Conservation (phyloP, 352 stramenopile species). For the Phytopythium ostracodes region DNA sequence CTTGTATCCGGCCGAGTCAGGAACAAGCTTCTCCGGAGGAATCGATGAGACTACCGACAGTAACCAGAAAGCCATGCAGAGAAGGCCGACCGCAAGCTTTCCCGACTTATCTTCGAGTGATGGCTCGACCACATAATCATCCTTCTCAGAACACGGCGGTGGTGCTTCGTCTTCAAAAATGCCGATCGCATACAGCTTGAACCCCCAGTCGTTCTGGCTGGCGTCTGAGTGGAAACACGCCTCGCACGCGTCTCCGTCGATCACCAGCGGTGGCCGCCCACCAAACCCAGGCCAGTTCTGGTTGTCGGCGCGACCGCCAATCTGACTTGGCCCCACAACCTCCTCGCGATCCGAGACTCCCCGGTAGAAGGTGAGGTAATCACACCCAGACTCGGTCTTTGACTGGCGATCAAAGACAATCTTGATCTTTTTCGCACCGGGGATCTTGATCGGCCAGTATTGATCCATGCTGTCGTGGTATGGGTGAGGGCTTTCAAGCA, state of each 20-base stretch:
- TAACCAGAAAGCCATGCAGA: conserved; percentile 38
- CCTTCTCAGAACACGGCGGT: not conserved
- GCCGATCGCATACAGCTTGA: conserved; percentile 77
- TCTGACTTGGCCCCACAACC: conserved; percentile 48
- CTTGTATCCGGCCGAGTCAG: conserved; percentile 13
- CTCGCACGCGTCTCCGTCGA: conserved; percentile 69
- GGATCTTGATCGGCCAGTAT: conserved; percentile 65
- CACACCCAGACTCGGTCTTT: conserved; percentile 60
- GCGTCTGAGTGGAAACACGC: conserved; percentile 82
- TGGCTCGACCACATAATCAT: not conserved
- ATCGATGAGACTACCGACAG: conserved; percentile 23
- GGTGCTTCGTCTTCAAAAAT: conserved; percentile 42
- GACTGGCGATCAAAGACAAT: conserved; percentile 68
- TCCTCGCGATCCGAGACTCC: conserved; percentile 35
- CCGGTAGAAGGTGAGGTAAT: conserved; percentile 78
- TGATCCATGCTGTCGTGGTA: conserved; percentile 67
- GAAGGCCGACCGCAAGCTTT: conserved; percentile 18
- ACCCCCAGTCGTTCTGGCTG: conserved; percentile 88
- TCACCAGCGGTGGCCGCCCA: conserved; percentile 55
- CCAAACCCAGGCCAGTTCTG: conserved; percentile 82
- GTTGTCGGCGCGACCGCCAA: conserved; percentile 52
- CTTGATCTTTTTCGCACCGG: conserved; percentile 57
- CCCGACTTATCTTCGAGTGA: not conserved
- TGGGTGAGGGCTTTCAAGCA: conserved; percentile 69
- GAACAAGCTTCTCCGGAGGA: conserved; percentile 9